Percentiles rank a stretch among this genome's conserved stretches.
phyloP scores from a whole-genome alignment of 768 basidiomycete genomes.

The Russula dissimulans region DNA sequence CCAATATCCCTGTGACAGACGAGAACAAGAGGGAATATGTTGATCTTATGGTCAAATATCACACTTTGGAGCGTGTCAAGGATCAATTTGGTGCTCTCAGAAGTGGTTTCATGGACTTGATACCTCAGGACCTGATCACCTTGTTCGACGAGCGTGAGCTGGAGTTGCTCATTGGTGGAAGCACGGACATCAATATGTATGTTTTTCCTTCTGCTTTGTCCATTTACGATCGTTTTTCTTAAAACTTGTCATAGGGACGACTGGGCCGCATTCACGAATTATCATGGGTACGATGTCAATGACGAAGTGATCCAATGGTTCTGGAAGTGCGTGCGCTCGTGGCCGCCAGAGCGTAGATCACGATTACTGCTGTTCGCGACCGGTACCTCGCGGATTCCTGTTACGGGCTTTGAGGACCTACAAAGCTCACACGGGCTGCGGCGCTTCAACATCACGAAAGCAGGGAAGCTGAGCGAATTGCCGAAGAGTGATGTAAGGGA shows the following conservation, averaged over 20 bases:
- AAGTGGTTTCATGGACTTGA: constrained; percentile 99
- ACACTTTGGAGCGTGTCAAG: constrained; percentile 93
- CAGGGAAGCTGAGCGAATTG: constrained; percentile 92
- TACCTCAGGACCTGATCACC: constrained; percentile 94
- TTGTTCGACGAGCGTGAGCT: constrained; percentile 98
- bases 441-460: constrained; percentile 97
- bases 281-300: constrained; percentile 90
- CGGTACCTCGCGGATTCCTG: constrained; percentile 93
- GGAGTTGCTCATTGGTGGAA: constrained; percentile 94
- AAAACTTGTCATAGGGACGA: constrained; percentile 55
- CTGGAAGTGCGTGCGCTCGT: constrained; percentile 97
- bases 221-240: neutral
- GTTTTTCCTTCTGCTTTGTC: constrained; percentile 26
- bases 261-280: constrained; percentile 99
- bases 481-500: constrained; percentile 91
- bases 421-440: constrained; percentile 98
- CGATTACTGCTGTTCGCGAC: constrained; percentile 94
- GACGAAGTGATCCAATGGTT: constrained; percentile 99
- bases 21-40: constrained; percentile 99
- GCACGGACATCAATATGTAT: constrained; percentile 98
- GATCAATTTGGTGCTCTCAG: constrained; percentile 99
- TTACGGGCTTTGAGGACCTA: constrained; percentile 98
- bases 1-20: constrained; percentile 79
- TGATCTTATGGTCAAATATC: constrained; percentile 88
- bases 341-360: constrained; percentile 98